Base-by-base conservation (phyloP, 1,284 basidiomycete genomes). In the Takashimella tepidaria region DNA sequence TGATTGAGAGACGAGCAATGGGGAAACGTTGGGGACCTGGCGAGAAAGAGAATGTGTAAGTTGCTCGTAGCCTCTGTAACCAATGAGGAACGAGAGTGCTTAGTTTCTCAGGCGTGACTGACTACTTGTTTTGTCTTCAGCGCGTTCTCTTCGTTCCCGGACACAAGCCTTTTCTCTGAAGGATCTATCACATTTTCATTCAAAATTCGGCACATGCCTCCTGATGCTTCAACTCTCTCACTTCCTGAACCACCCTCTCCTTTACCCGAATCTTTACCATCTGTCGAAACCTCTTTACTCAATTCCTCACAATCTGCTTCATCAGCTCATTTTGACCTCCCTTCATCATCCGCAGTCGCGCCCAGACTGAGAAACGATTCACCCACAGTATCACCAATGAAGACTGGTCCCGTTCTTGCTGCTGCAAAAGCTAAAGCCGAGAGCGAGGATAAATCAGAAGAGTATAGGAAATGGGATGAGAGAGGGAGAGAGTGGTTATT, bases 81-180 rank as follows among this genome's bases (percentile, higher is more conserved):
- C n/a, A n/a, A n/a, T n/a, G n/a, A n/a, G n/a, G n/a, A n/a, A n/a
- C n/a, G n/a, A n/a, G n/a, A n/a, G n/a, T n/a, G n/a, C n/a, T n/a
- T n/a, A n/a, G n/a, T n/a, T n/a, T n/a, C n/a, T n/a, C n/a, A n/a
- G n/a, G n/a, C n/a, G n/a, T n/a, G n/a, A n/a, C n/a, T n/a, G n/a
- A n/a, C n/a, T n/a, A n/a, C n/a, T n/a, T n/a, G n/a, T 21, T 12
- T 22, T 49, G 44, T 46, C 53, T 55, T 54, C 55, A 92, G 92
- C 53, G 91, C 92, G 4, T 98, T 98, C 76, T 92, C 89, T 0
- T 85, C 91, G 0, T 92, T 98, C 67, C 95, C 95, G 0, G 93
- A 97, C 67, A 92, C 90, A 0, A 77, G 84, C 0, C 84, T 89
- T 50, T 89, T 89, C 55, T 84, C 87, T 47, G 77, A 78, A 56